Percentiles rank a stretch among this genome's conserved stretches.
Conservation (phyloP, 78 protist species). For the Thecamonas trahens region DNA sequence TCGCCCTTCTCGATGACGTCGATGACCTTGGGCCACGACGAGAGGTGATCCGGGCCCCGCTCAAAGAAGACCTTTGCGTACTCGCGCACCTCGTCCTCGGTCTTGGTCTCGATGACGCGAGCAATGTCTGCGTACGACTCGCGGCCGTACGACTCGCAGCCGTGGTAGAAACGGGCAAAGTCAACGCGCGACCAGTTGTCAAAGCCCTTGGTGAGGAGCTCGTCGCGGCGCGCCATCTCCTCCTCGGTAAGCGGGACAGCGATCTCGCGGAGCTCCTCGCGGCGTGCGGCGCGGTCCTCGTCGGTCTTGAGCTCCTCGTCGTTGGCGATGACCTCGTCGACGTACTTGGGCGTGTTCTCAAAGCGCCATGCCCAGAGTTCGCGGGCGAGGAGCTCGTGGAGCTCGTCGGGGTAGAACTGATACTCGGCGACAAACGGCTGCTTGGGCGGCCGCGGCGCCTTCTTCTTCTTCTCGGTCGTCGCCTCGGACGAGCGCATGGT, state of each 20-base stretch:
- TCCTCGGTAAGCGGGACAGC: too few relatives aligned
- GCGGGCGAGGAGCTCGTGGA: constrained; percentile 33
- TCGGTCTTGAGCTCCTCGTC: background rate
- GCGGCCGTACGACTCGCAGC: constrained; percentile 63
- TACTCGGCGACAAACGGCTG: constrained; percentile 12
- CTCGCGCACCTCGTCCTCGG: constrained; percentile 39
- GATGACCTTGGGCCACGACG: constrained; percentile 37
- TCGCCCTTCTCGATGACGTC: constrained; percentile 59
- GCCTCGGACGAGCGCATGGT: background rate
- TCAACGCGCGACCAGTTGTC: constrained; percentile 50
- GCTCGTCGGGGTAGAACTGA: constrained; percentile 56
- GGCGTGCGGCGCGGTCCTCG: constrained; percentile 24
- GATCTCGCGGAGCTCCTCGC: too few relatives aligned
- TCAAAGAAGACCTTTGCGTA: constrained; percentile 53
- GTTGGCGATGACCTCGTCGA: background rate
- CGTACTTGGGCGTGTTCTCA: too few relatives aligned
- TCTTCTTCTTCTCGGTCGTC: background rate
- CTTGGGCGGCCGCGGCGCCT: constrained; percentile 17
- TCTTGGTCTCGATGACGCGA: constrained; percentile 35
- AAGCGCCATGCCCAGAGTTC: constrained; percentile 30
- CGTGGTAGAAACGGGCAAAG: constrained; percentile 41
- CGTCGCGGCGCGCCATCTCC: constrained; percentile 32
- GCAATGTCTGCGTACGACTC: constrained; percentile 24
- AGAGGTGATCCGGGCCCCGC: constrained; percentile 15
- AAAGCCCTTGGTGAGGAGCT: constrained; percentile 40